phyloP scores from a whole-genome alignment of 2,329 filamentous ascomycete genomes.

The Fusarium mundagurra region DNA sequence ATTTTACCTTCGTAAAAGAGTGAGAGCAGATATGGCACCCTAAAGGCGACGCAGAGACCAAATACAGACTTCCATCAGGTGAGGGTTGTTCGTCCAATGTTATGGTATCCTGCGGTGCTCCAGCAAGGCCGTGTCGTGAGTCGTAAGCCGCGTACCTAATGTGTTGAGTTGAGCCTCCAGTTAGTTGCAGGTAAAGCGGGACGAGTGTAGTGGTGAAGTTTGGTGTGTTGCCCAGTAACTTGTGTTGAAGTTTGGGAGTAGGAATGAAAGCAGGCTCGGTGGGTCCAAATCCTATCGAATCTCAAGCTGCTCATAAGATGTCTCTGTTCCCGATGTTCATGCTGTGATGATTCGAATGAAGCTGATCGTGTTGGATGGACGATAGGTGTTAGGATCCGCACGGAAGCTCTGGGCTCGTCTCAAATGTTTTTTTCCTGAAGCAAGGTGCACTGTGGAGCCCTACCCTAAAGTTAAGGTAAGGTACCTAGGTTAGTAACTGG shows the following conservation, averaged over 20 bases:
- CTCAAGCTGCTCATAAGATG: not conserved
- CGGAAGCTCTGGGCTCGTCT: not conserved
- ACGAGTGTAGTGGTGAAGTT: constrained; percentile 1
- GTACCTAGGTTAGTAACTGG: constrained; percentile 18
- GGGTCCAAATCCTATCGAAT: not conserved
- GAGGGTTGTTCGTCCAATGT: not conserved
- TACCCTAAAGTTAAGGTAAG: not conserved
- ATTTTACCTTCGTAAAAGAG: not conserved
- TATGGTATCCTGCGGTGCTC: constrained; percentile 7
- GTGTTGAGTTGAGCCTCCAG: constrained; percentile 17
- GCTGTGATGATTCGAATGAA: constrained; percentile 21
- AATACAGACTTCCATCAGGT: constrained; percentile 4
- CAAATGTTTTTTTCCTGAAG: constrained; percentile 18
- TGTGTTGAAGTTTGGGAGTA: not conserved
- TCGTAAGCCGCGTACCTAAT: constrained; percentile 12
- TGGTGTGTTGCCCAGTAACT: constrained; percentile 32
- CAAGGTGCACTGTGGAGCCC: not conserved
- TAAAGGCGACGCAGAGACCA: not conserved
- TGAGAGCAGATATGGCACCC: not conserved
- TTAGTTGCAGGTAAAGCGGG: constrained; percentile 26
- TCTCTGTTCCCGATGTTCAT: constrained; percentile 7
- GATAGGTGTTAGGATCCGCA: not conserved
- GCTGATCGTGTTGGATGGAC: constrained; percentile 26
- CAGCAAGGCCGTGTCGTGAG: constrained; percentile 17
- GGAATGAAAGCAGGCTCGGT: constrained; percentile 23